Evolutionary conservation across 768 basidiomycete species (phyloP).

Genomic region (Lentinula aciculospora): DNA sequence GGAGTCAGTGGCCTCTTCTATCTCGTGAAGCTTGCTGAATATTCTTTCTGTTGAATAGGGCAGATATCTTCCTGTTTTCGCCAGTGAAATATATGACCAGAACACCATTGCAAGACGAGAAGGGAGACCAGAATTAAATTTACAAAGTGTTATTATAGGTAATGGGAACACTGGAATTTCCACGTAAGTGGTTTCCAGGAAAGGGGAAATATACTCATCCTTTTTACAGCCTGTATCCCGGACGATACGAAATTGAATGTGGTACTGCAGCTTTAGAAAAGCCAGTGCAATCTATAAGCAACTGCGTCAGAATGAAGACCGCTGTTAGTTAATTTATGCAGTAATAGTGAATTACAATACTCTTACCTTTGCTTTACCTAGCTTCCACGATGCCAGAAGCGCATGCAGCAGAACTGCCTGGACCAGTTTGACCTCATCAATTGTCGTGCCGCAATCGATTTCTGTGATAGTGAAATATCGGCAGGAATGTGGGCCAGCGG

Average conservation of each 20-base stretch:
- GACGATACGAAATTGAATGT: conserved; percentile 47
- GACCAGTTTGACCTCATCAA: conserved; percentile 59
- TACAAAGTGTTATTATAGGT: conserved; percentile 70
- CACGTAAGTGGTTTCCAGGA: not conserved
- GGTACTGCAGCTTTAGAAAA: conserved; percentile 42
- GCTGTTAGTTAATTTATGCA: conserved; percentile 31
- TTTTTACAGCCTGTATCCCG: conserved; percentile 34
- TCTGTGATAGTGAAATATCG: conserved; percentile 53
- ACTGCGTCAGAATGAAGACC: conserved; percentile 55
- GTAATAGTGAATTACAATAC: not conserved
- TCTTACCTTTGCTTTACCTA: conserved; percentile 16
- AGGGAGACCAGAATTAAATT: conserved; percentile 52
- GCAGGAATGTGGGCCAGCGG: conserved; percentile 33
- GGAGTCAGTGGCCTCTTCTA: conserved; percentile 34
- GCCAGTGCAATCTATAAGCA: conserved; percentile 47
- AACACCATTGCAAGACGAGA: conserved; percentile 54
- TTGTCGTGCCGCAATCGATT: conserved; percentile 56
- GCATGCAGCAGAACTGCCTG: conserved; percentile 50
- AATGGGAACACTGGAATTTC: conserved; percentile 58
- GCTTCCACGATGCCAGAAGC: conserved; percentile 61
- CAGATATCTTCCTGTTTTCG: conserved; percentile 69
- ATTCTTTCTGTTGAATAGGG: conserved; percentile 34
- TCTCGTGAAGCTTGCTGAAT: not conserved
- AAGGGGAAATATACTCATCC: not conserved
- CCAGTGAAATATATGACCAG: conserved; percentile 70